Conservation (phyloP, 176 grass and related monocot species). For the Oryza longistaminata region DNA sequence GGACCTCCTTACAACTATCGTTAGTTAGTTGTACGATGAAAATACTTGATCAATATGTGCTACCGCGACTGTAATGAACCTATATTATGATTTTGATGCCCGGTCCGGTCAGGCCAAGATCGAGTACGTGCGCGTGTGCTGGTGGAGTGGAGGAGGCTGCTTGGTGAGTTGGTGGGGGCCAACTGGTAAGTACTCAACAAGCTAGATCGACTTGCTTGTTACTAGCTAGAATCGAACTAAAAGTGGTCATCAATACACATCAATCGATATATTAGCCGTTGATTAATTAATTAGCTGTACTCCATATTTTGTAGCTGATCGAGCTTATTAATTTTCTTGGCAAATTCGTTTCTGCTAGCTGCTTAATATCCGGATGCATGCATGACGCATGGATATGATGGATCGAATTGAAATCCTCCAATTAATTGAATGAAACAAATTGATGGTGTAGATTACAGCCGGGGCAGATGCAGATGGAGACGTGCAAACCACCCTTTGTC, state of each 20-base stretch:
- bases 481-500: slow-evolving; percentile 11
- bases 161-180: too few species aligned
- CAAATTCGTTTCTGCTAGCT: not conserved
- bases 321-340: not conserved
- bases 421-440: slow-evolving; percentile 3
- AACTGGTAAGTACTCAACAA: not conserved
- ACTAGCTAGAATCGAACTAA: not conserved
- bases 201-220: not conserved
- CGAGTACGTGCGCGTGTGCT: too few species aligned
- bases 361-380: not conserved
- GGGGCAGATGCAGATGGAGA: slow-evolving; percentile 1
- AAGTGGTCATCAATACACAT: not conserved
- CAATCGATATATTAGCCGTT: not conserved
- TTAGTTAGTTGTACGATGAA: too few species aligned
- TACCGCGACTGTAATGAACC: too few species aligned
- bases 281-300: not conserved
- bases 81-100: too few species aligned
- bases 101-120: too few species aligned
- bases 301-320: not conserved
- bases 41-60: too few species aligned
- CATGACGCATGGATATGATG: not conserved
- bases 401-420: not conserved
- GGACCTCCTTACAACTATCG: too few species aligned
- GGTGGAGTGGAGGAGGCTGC: too few species aligned
- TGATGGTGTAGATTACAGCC: not conserved